phyloP scores from a whole-genome alignment of 169 alveolate genomes.

The Babesia ovis region DNA sequence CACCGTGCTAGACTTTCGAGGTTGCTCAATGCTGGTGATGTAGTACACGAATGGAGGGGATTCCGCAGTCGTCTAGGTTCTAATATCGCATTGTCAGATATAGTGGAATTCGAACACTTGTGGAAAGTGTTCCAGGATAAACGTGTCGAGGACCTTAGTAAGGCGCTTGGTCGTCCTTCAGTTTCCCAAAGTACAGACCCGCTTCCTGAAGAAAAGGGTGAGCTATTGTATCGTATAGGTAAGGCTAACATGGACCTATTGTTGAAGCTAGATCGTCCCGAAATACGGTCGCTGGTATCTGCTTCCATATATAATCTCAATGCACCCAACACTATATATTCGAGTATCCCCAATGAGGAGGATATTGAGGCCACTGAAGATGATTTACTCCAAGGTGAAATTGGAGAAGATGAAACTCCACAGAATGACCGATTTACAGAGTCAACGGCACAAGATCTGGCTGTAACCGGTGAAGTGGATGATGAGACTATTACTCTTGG shows the following conservation, averaged over 20 bases:
- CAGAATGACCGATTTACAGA: neutral
- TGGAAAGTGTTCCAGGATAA: slow-evolving; percentile 34
- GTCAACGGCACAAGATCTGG: neutral
- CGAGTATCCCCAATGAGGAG: slow-evolving; percentile 19
- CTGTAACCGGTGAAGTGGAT: neutral
- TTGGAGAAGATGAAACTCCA: slow-evolving; percentile 1
- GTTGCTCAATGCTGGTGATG: slow-evolving; percentile 22
- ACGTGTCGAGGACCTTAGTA: slow-evolving; percentile 17
- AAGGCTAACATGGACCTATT: slow-evolving; percentile 52
- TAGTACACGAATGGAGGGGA: slow-evolving; percentile 44
- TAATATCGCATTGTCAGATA: slow-evolving; percentile 27
- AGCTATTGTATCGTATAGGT: slow-evolving; percentile 28
- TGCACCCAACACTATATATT: slow-evolving; percentile 41
- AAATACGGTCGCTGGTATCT: slow-evolving; percentile 23
- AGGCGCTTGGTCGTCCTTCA: neutral
- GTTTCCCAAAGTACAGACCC: neutral
- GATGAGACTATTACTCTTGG: slow-evolving; percentile 26
- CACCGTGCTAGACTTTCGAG: slow-evolving; percentile 17
- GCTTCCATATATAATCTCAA: slow-evolving; percentile 56
- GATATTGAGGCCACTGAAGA: slow-evolving; percentile 19
- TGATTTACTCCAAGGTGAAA: neutral
- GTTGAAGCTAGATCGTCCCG: slow-evolving; percentile 31
- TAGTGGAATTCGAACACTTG: slow-evolving; percentile 62
- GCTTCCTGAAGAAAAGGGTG: neutral
- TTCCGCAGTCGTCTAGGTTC: slow-evolving; percentile 21